These are phyloP conservation scores for Dendrobium nobile DNA, from an alignment of 106 monocot species.

Conservation along the genomic window DNA sequence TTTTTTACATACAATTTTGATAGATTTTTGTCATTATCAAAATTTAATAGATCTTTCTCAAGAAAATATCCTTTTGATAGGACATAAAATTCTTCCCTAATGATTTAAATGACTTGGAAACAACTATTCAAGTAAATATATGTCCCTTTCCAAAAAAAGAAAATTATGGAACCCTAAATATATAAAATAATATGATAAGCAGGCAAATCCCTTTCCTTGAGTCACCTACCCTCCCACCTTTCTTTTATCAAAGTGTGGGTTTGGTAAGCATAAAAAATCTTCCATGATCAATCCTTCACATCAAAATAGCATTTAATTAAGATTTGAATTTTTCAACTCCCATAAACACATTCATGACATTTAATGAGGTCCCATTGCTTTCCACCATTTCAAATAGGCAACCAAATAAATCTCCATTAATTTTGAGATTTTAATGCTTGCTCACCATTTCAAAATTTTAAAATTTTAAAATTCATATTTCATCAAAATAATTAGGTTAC, in stretches of 20 bases:
- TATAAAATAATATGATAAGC: not conserved
- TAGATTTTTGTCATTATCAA: too few relatives aligned
- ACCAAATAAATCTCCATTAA: not conserved
- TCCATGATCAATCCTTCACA: not conserved
- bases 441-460: not conserved
- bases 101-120: not conserved
- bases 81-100: not conserved
- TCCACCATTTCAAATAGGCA: not conserved
- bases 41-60: too few relatives aligned
- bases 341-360: not conserved
- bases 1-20: too few relatives aligned
- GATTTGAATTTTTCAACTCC: not conserved
- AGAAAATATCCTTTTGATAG: too few relatives aligned
- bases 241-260: not conserved
- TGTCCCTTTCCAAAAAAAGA: not conserved
- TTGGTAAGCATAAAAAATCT: not conserved
- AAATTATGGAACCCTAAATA: not conserved
- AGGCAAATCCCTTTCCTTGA: not conserved
- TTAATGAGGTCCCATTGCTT: not conserved
- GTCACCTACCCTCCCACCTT: not conserved
- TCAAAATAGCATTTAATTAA: not conserved
- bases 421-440: not conserved
- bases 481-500: too few relatives aligned
- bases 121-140: not conserved
- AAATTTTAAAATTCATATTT: too few relatives aligned